phyloP scores from a whole-genome alignment of 495 filamentous ascomycete genomes.

The Bombardia bombarda region DNA sequence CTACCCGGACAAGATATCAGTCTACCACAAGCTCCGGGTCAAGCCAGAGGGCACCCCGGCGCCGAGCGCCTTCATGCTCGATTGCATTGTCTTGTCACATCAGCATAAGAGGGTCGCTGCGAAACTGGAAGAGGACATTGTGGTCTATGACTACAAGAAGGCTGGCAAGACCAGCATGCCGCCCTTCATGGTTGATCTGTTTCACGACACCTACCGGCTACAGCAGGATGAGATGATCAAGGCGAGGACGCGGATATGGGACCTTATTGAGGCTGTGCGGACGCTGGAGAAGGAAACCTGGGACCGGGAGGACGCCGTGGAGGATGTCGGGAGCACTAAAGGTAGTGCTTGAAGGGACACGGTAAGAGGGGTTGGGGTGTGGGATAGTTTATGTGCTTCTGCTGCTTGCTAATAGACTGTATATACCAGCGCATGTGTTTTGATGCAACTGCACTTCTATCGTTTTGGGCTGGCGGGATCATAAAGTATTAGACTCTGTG shows the following conservation, averaged over 20 bases:
- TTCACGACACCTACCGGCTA: slow-evolving; percentile 53
- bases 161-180: slow-evolving; percentile 52
- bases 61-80: slow-evolving; percentile 36
- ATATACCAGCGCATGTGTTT: too few relatives aligned
- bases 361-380: neutral
- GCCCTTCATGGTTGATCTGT: slow-evolving; percentile 57
- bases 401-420: neutral
- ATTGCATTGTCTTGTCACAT: slow-evolving; percentile 69
- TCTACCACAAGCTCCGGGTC: slow-evolving; percentile 74
- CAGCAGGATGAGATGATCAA: slow-evolving; percentile 54
- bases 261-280: slow-evolving; percentile 48
- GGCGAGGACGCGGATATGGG: slow-evolving; percentile 40
- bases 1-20: slow-evolving; percentile 78
- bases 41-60: slow-evolving; percentile 16
- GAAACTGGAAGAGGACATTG: slow-evolving; percentile 70
- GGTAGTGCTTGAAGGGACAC: slow-evolving; percentile 4
- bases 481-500: too few relatives aligned
- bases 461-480: too few relatives aligned
- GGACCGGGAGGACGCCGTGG: slow-evolving; percentile 62
- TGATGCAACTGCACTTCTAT: too few relatives aligned
- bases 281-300: slow-evolving; percentile 64
- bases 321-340: slow-evolving; percentile 53
- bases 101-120: slow-evolving; percentile 70
- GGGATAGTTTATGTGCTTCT: neutral
- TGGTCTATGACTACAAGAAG: slow-evolving; percentile 72